A percentile compares a stretch with the other conserved stretches of the same genome.
These are phyloP conservation scores for Zygosaccharomyces pseudobailii DNA, from an alignment of 1,139 yeast genomes.

Conservation along the genomic window DNA sequence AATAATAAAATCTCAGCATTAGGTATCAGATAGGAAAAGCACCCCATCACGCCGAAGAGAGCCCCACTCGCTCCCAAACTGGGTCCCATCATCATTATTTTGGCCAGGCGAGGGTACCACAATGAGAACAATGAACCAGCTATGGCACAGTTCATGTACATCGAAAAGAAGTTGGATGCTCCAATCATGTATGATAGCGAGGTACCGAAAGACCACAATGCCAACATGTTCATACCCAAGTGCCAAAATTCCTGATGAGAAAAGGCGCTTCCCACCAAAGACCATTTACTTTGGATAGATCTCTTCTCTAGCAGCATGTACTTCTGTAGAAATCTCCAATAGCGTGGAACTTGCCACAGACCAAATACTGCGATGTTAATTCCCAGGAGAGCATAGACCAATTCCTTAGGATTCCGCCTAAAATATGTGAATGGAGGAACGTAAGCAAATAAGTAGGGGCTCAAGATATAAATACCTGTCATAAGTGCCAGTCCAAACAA, in stretches of 20 bases:
- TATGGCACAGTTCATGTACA: constrained; percentile 77
- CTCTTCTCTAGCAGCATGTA: constrained; percentile 65
- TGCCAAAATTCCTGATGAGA: constrained; percentile 84
- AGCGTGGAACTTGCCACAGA: constrained; percentile 64
- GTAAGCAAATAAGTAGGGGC: constrained; percentile 57
- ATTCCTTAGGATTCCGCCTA: constrained; percentile 50
- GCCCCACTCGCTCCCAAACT: constrained; percentile 95
- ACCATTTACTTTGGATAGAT: constrained; percentile 53
- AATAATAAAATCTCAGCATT: constrained; percentile 71
- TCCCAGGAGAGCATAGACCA: constrained; percentile 66
- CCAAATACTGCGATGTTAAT: constrained; percentile 65
- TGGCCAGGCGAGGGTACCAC: constrained; percentile 55
- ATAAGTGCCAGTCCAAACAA: constrained; percentile 38
- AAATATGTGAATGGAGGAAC: constrained; percentile 56
- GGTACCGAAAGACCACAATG: constrained; percentile 80
- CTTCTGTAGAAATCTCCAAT: constrained; percentile 45
- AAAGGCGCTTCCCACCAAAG: constrained; percentile 76
- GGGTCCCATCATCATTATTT: constrained; percentile 48
- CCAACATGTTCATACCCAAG: constrained; percentile 79
- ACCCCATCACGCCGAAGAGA: constrained; percentile 76
- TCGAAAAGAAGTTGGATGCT: constrained; percentile 57
- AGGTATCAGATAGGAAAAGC: constrained; percentile 74
- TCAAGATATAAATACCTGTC: constrained; percentile 40
- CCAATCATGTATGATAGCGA: constrained; percentile 67
- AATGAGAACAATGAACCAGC: constrained; percentile 71